These are phyloP conservation scores for Lipomyces mesembrius DNA, from an alignment of 805 yeast genomes.

Conservation along the genomic window DNA sequence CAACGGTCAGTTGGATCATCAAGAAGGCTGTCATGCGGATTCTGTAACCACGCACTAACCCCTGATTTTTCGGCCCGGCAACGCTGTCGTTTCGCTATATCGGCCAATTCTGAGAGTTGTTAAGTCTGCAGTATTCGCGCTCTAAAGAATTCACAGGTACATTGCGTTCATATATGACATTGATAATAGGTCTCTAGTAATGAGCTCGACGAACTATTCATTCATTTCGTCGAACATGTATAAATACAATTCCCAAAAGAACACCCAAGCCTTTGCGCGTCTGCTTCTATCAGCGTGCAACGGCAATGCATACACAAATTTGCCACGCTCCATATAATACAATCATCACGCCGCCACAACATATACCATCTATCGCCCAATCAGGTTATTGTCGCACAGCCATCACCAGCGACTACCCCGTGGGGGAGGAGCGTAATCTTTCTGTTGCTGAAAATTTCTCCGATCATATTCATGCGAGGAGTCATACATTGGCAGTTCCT, in stretches of 20 bases:
- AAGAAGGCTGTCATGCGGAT: not conserved
- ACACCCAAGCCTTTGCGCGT: not conserved
- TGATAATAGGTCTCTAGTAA: not conserved
- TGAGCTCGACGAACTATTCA: not conserved
- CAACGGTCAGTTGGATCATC: not conserved
- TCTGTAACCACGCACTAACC: too few relatives aligned
- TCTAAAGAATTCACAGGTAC: too few relatives aligned
- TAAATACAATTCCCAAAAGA: not conserved
- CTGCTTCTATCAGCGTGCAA: not conserved
- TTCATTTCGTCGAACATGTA: not conserved
- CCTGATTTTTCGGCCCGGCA: too few relatives aligned
- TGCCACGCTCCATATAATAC: not conserved
- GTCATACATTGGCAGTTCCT: constrained; percentile 69
- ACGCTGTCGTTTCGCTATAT: too few relatives aligned
- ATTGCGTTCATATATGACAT: too few relatives aligned
- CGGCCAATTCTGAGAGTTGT: too few relatives aligned
- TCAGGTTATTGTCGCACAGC: not conserved
- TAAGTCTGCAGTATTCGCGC: too few relatives aligned
- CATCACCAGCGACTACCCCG: not conserved
- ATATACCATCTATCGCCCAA: not conserved
- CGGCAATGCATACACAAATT: not conserved
- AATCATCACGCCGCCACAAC: not conserved
- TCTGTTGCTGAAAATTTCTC: constrained; percentile 16
- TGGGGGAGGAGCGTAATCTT: constrained; percentile 8
- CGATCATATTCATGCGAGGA: constrained; percentile 87